These are phyloP conservation scores for Pseudocercospora fijiensis DNA, from an alignment of 2,329 filamentous ascomycete species.

Conservation along the genomic window DNA sequence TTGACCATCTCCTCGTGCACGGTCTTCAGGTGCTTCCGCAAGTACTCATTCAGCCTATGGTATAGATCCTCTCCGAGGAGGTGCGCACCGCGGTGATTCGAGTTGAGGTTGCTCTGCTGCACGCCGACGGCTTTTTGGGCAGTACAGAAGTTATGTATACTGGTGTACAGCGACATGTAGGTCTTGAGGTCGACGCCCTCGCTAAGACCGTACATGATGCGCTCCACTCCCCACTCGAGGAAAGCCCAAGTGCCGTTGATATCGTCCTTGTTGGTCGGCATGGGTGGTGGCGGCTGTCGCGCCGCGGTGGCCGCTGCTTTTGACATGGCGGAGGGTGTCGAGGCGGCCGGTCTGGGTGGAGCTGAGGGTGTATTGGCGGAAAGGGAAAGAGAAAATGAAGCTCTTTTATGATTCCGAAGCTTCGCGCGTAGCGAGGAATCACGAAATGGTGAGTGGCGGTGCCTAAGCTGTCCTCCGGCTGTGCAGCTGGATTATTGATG, in stretches of 20 bases:
- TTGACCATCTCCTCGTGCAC: constrained; percentile 71
- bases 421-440: neutral
- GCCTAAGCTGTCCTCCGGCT: constrained; percentile 3
- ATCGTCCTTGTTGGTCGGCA: constrained; percentile 41
- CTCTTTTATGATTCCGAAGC: constrained; percentile 2
- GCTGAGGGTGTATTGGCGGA: constrained; percentile 7
- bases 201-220: constrained; percentile 89
- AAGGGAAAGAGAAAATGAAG: constrained; percentile 5
- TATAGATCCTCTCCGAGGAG: constrained; percentile 95
- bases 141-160: constrained; percentile 98
- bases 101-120: constrained; percentile 49
- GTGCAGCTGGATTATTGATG: constrained; percentile 7
- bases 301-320: constrained; percentile 24
- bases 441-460: neutral
- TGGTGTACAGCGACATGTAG: constrained; percentile 97
- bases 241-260: constrained; percentile 67
- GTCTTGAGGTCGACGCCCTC: constrained; percentile 92
- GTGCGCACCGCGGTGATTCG: constrained; percentile 77
- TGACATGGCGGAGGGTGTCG: constrained; percentile 29
- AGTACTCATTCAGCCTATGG: constrained; percentile 82
- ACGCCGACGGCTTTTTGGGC: constrained; percentile 83
- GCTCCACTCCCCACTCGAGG: constrained; percentile 80
- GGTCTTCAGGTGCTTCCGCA: constrained; percentile 70
- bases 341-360: constrained; percentile 3
- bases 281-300: constrained; percentile 29